Conservation (phyloP, 179 eudicot species). For the Beta lomatogona region DNA sequence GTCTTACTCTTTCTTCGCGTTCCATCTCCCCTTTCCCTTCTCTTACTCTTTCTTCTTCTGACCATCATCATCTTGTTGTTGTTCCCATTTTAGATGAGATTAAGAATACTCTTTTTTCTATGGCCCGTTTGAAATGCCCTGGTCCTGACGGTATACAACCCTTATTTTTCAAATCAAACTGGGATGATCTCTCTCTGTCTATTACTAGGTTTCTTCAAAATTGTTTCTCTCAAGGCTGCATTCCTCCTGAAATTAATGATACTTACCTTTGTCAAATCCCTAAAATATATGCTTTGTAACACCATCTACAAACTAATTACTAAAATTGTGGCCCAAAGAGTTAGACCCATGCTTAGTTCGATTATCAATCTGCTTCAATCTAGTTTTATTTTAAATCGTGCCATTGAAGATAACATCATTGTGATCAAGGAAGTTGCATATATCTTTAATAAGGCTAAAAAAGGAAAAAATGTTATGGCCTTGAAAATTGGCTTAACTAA, state of each 20-base stretch:
- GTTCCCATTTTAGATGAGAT: too few relatives aligned
- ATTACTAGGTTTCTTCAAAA: too few relatives aligned
- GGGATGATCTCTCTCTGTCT: too few relatives aligned
- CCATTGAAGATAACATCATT: not conserved
- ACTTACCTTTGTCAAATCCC: not conserved
- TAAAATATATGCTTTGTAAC: not conserved
- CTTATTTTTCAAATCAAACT: too few relatives aligned
- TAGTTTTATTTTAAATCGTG: not conserved
- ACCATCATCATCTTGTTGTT: too few relatives aligned
- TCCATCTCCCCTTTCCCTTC: too few relatives aligned
- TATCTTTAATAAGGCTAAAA: not conserved
- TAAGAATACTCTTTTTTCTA: too few relatives aligned
- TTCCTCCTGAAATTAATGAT: not conserved
- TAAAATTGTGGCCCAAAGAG: not conserved
- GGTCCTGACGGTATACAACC: not conserved
- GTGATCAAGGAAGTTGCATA: not conserved
- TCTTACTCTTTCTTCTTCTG: too few relatives aligned
- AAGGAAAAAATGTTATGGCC: not conserved
- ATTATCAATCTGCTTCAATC: not conserved
- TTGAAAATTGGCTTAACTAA: not conserved
- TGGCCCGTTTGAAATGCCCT: not conserved
- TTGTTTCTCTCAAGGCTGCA: not conserved
- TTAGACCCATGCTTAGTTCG: not conserved
- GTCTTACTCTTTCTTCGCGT: too few relatives aligned
- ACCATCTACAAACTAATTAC: too few relatives aligned